Evolutionary conservation across 2,329 filamentous ascomycete genomes (phyloP).

Genomic region (Penicillium aurantiogriseum): DNA sequence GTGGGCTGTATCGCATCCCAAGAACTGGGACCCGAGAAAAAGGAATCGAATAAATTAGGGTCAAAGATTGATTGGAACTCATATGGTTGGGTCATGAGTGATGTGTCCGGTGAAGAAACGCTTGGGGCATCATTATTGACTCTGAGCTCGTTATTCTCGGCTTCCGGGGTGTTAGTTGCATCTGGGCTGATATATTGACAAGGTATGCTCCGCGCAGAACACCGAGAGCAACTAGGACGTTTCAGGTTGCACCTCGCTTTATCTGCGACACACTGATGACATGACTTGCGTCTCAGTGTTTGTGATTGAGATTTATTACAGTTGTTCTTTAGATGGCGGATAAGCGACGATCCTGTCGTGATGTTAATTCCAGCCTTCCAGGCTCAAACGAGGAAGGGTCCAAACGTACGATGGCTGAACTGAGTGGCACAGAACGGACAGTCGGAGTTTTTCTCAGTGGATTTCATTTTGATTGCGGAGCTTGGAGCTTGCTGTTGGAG

Average conservation of each 20-base stretch:
- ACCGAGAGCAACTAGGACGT: conserved; percentile 2
- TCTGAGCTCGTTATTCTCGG: background rate
- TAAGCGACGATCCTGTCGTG: conserved; percentile 3
- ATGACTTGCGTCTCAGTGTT: background rate
- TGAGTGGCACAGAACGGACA: background rate
- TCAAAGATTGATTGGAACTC: background rate
- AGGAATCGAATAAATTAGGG: conserved; percentile 1
- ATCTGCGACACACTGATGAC: conserved; percentile 1
- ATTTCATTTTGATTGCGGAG: background rate
- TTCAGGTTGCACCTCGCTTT: conserved; percentile 4
- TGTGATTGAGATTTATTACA: conserved; percentile 1
- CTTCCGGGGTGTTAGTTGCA: background rate
- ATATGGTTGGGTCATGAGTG: background rate
- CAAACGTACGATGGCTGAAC: conserved; percentile 2
- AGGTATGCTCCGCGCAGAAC: background rate
- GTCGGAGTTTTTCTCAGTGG: background rate
- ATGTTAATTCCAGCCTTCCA: background rate
- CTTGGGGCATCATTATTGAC: background rate
- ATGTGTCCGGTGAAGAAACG: background rate
- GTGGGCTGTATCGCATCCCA: background rate
- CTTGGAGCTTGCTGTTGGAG: background rate
- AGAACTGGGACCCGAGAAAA: background rate
- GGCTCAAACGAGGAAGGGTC: background rate
- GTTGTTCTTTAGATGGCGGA: conserved; percentile 7
- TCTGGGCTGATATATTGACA: background rate